phyloP scores from a whole-genome alignment of 495 filamentous ascomycete genomes.

The Schizothecium vesticola region DNA sequence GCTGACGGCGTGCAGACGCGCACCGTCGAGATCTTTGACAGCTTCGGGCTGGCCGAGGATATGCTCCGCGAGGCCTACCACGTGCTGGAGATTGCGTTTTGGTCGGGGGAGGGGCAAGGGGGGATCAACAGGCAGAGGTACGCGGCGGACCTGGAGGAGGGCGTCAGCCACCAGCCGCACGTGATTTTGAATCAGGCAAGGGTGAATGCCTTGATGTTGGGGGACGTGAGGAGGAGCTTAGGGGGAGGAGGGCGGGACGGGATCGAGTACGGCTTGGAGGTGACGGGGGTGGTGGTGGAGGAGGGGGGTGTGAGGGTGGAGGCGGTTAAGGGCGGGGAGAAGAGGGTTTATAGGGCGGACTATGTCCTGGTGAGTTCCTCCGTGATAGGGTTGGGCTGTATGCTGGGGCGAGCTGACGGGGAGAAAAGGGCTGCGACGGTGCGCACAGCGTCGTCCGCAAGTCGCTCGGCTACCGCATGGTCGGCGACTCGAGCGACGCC shows the following conservation, averaged over 20 bases:
- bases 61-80: slow-evolving; percentile 69
- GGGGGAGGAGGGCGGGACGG: slow-evolving; percentile 34
- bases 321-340: slow-evolving; percentile 46
- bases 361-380: slow-evolving; percentile 56
- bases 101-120: slow-evolving; percentile 29
- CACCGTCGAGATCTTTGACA: slow-evolving; percentile 76
- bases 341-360: slow-evolving; percentile 55
- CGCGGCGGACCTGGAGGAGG: slow-evolving; percentile 57
- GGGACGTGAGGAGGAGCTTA: slow-evolving; percentile 36
- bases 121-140: slow-evolving; percentile 49
- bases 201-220: slow-evolving; percentile 59
- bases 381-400: not conserved
- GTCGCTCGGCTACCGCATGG: slow-evolving; percentile 63
- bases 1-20: slow-evolving; percentile 78
- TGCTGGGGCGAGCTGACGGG: slow-evolving; percentile 3
- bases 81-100: slow-evolving; percentile 62
- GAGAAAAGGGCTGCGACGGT: slow-evolving; percentile 64
- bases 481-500: slow-evolving; percentile 68
- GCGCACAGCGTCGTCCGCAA: slow-evolving; percentile 66
- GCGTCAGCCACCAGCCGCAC: slow-evolving; percentile 63
- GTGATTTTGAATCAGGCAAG: slow-evolving; percentile 75
- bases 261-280: slow-evolving; percentile 59
- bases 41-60: slow-evolving; percentile 65
- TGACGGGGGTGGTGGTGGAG: slow-evolving; percentile 48
- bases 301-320: slow-evolving; percentile 43